phyloP scores from a whole-genome alignment of 1,139 yeast genomes.

The Suhomyces maxii region DNA sequence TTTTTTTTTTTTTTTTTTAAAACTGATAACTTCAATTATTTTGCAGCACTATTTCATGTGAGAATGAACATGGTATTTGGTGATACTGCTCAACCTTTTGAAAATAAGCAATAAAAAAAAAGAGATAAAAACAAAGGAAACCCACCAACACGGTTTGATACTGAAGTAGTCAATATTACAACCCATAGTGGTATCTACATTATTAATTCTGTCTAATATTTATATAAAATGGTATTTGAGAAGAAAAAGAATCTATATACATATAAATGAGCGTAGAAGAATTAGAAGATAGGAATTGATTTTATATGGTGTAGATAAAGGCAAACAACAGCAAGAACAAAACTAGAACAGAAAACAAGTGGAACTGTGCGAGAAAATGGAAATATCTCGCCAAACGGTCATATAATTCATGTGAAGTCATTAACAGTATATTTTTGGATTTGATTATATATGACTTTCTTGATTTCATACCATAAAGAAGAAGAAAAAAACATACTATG shows the following conservation, averaged over 20 bases:
- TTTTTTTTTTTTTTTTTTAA: too few relatives aligned
- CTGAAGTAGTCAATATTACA: too few relatives aligned
- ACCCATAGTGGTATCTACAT: not conserved
- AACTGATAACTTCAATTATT: too few relatives aligned
- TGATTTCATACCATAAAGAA: too few relatives aligned
- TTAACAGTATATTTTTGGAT: not conserved
- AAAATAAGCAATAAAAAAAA: too few relatives aligned
- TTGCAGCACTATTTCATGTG: too few relatives aligned
- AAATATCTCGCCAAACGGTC: conserved; percentile 1
- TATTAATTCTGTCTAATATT: conserved; percentile 2
- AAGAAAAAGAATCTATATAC: conserved; percentile 9
- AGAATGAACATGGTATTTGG: too few relatives aligned
- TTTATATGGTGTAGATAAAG: conserved; percentile 5
- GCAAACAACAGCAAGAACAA: conserved; percentile 3
- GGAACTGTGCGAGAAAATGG: not conserved
- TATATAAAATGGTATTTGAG: not conserved
- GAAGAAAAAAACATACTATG: not conserved
- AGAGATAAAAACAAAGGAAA: too few relatives aligned
- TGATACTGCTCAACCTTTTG: too few relatives aligned
- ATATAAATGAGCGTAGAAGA: conserved; percentile 10
- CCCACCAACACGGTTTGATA: too few relatives aligned
- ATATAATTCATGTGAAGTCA: conserved; percentile 4
- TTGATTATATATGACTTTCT: too few relatives aligned
- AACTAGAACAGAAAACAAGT: conserved; percentile 6
- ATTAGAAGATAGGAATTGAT: conserved; percentile 5